Base-by-base conservation (phyloP, 345 rosid genomes). In the Rhodamnia argentea region DNA sequence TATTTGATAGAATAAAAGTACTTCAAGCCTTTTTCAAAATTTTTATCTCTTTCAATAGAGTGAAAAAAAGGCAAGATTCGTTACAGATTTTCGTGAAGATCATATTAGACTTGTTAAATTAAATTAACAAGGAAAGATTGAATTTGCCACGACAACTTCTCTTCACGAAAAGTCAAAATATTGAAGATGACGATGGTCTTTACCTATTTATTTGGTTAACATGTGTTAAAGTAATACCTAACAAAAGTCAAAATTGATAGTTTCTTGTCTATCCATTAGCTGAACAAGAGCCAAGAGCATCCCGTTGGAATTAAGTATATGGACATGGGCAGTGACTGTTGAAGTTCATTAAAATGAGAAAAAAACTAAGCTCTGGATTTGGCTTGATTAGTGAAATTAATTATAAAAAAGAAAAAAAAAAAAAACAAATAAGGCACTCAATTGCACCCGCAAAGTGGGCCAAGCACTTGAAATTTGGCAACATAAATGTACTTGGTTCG, bases 31-130 rank as follows among this genome's bases (percentile, higher is more conserved):
- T 47, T 47, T 47, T 47, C 6, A 9, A 44, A 44, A 44, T 5
- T 44, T 47, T 47, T 47, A 0, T 0, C 40, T 16, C 32, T 64
- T 64, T 2, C 0, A 0, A 1, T 32, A 70, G 1, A 32, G 47
- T 1, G 2, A 0, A 37, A 9, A 9, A 0, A 9, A 70, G 3
- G 44, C 44, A 32, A 1, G 3, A 64, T 8, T 16, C 20, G 23
- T 7, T 23, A 64, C 6, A 15, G 23, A 64, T 64, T 64, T 64
- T 20, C 0, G 44, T 29, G 44, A 11, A 29, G 76, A 32, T 64
- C 3, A 64, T 64, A 22, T 64, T 32, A 0, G 37, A 18, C 5
- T 3, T 0, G 11, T 32, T 16, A 64, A 18, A 64, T 32, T 16
- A 15, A 64, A 62, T 62, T 32, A 64, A 70, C 47, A 32, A 32